These are phyloP conservation scores for Ogataea hybrid DNA, from an alignment of 1,139 yeast genomes.

Conservation along the genomic window DNA sequence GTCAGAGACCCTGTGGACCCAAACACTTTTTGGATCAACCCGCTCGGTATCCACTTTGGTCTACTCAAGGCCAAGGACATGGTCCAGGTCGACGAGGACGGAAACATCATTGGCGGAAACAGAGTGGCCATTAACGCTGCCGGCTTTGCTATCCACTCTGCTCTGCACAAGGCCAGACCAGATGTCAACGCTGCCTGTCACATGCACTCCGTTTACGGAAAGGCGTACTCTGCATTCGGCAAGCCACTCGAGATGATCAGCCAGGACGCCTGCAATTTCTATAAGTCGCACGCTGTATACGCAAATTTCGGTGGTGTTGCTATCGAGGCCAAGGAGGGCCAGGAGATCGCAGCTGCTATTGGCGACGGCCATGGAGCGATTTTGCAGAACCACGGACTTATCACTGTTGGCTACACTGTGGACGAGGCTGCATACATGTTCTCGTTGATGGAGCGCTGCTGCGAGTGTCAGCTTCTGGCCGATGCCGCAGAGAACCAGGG, in stretches of 20 bases:
- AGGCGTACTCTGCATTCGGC: conserved; percentile 73
- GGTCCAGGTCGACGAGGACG: conserved; percentile 73
- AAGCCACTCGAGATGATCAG: conserved; percentile 73
- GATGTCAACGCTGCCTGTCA: conserved; percentile 83
- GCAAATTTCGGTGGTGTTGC: conserved; percentile 79
- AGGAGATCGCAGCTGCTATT: conserved; percentile 60
- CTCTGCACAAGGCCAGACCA: conserved; percentile 73
- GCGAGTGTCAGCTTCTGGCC: conserved; percentile 69
- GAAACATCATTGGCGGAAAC: conserved; percentile 52
- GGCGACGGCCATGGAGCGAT: conserved; percentile 66
- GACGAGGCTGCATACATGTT: conserved; percentile 82
- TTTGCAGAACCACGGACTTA: conserved; percentile 73
- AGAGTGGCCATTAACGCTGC: conserved; percentile 69
- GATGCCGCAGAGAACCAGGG: conserved; percentile 48
- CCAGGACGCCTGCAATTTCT: conserved; percentile 72
- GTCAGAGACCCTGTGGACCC: conserved; percentile 75
- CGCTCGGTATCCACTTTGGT: conserved; percentile 70
- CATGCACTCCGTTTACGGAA: conserved; percentile 72
- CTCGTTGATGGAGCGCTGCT: conserved; percentile 63
- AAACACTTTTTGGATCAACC: conserved; percentile 76
- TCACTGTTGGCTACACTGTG: conserved; percentile 74
- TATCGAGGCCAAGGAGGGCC: conserved; percentile 67
- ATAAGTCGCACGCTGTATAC: conserved; percentile 66
- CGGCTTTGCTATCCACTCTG: conserved; percentile 78
- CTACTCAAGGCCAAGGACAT: conserved; percentile 68